phyloP scores from a whole-genome alignment of 2,329 filamentous ascomycete species.

The Botrytis sinoallii region DNA sequence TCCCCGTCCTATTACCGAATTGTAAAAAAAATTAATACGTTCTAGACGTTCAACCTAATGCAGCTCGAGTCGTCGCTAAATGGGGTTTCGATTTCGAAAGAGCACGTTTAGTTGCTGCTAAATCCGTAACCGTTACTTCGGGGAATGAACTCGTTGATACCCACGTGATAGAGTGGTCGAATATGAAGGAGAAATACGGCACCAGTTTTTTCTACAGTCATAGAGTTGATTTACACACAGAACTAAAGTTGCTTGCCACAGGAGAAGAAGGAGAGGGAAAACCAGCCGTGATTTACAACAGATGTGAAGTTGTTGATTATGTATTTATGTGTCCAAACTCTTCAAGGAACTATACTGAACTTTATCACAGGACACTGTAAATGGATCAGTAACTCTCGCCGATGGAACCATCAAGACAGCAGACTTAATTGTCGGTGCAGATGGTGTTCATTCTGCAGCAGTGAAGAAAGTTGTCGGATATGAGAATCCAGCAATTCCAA shows the following conservation, averaged over 20 bases:
- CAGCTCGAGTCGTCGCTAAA: conserved; percentile 52
- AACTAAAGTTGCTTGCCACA: conserved; percentile 48
- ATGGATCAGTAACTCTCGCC: conserved; percentile 45
- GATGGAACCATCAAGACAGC: conserved; percentile 44
- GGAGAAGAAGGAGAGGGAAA: conserved; percentile 39
- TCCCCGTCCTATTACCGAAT: neutral
- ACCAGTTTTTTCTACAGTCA: conserved; percentile 53
- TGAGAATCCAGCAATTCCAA: conserved; percentile 13
- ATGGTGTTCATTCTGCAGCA: conserved; percentile 44
- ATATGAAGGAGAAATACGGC: conserved; percentile 26
- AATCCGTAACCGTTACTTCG: conserved; percentile 40
- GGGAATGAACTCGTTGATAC: conserved; percentile 23
- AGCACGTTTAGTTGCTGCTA: conserved; percentile 38
- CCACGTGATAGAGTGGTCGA: conserved; percentile 20
- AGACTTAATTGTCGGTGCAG: conserved; percentile 54
- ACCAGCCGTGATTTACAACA: conserved; percentile 41
- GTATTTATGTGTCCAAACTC: neutral
- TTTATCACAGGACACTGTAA: conserved; percentile 15
- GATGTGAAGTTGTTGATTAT: conserved; percentile 41
- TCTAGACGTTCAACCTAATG: conserved; percentile 54
- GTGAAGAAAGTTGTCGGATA: neutral
- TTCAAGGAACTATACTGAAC: neutral
- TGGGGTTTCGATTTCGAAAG: conserved; percentile 44
- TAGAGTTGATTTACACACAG: conserved; percentile 51
- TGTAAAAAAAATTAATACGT: neutral